A percentile compares a stretch with the other conserved stretches of the same genome.
Conservation (phyloP, 2,329 filamentous ascomycete genomes). For the Microdochium paspali region DNA sequence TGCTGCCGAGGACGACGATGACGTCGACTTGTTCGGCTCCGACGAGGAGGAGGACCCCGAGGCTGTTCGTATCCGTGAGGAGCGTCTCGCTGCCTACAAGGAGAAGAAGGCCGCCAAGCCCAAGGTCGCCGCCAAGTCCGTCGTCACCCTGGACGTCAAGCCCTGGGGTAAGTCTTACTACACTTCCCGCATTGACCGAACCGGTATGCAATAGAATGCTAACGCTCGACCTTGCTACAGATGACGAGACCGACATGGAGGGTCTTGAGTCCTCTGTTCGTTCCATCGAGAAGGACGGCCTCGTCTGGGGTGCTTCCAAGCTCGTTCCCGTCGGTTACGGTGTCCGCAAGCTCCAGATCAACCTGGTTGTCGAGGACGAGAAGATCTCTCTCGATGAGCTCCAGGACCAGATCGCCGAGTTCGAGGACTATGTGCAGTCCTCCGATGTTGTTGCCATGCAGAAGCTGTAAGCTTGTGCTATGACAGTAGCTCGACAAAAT, state of each 20-base stretch:
- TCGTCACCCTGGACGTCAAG: constrained; percentile 95
- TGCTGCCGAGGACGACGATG: constrained; percentile 66
- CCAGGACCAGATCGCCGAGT: constrained; percentile 69
- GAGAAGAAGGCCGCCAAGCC: constrained; percentile 94
- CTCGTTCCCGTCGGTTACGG: constrained; percentile 87
- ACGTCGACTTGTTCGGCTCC: constrained; percentile 87
- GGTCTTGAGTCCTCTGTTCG: constrained; percentile 74
- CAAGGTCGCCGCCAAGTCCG: constrained; percentile 90
- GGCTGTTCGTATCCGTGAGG: constrained; percentile 74
- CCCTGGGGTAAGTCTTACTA: constrained; percentile 83
- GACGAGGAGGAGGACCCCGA: constrained; percentile 92
- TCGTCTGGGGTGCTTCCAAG: constrained; percentile 91
- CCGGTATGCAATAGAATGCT: constrained; percentile 8
- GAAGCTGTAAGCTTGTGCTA: constrained; percentile 61
- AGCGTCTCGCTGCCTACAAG: constrained; percentile 85
- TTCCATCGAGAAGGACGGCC: constrained; percentile 80
- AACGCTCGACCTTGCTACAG: constrained; percentile 26
- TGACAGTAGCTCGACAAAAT: constrained; percentile 8
- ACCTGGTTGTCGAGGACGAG: constrained; percentile 93
- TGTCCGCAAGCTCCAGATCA: constrained; percentile 99
- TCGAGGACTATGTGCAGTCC: constrained; percentile 96
- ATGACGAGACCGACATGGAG: constrained; percentile 90
- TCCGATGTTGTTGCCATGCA: constrained; percentile 85
- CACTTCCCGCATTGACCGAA: background rate
- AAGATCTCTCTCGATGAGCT: constrained; percentile 85